These are phyloP conservation scores for Achlya hypogyna DNA, from an alignment of 352 stramenopile species.

Conservation along the genomic window DNA sequence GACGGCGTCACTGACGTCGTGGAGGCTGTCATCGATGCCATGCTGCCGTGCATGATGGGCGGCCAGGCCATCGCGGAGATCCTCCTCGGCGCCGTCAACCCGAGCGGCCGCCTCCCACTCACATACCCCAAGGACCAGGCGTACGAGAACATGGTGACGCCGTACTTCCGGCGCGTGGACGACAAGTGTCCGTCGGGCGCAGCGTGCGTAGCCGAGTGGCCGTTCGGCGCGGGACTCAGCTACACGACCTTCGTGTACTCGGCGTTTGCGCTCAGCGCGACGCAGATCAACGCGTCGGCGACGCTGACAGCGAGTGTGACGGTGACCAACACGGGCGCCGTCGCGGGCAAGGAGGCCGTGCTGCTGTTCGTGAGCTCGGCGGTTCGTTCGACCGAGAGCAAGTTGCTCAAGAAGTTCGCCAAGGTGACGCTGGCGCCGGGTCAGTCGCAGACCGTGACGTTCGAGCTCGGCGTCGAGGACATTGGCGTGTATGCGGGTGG, in stretches of 20 bases:
- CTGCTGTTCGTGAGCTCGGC: constrained; percentile 70
- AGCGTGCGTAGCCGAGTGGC: constrained; percentile 33
- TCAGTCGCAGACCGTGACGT: constrained; percentile 30
- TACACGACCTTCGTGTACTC: constrained; percentile 60
- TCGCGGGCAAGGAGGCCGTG: constrained; percentile 53
- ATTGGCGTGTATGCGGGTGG: constrained; percentile 50
- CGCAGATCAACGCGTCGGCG: neutral
- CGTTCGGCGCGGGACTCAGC: constrained; percentile 57
- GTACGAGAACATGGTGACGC: constrained; percentile 20
- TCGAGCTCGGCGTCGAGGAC: constrained; percentile 34
- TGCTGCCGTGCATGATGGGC: constrained; percentile 67
- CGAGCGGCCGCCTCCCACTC: constrained; percentile 70
- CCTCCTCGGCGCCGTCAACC: constrained; percentile 67
- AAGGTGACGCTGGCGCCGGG: constrained; percentile 55
- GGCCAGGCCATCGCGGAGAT: constrained; percentile 78
- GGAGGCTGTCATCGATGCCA: constrained; percentile 66
- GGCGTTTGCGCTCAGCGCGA: constrained; percentile 6
- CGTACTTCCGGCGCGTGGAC: constrained; percentile 22
- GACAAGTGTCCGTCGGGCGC: constrained; percentile 28
- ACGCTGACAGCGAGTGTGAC: neutral
- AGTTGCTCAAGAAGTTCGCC: constrained; percentile 68
- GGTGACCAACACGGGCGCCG: constrained; percentile 45
- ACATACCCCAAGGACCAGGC: constrained; percentile 69
- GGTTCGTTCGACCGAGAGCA: constrained; percentile 52
- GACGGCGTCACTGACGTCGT: constrained; percentile 41